Conservation (phyloP, 2,329 filamentous ascomycete species). For the Pleomassaria siparia region DNA sequence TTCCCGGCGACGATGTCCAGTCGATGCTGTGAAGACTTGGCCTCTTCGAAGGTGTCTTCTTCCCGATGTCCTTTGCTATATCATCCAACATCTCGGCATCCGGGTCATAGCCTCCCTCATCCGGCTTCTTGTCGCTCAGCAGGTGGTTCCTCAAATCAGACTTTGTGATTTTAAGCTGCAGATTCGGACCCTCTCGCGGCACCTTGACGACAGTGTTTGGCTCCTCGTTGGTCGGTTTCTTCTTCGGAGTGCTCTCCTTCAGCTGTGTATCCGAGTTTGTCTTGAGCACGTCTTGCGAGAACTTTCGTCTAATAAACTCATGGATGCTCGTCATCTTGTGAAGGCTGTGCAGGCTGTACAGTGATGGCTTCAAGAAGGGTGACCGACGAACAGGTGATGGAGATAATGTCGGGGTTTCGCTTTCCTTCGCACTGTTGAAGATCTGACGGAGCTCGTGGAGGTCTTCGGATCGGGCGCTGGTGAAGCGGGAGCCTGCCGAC, state of each 20-base stretch:
- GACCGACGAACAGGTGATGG: slow-evolving; percentile 17
- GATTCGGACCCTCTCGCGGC: slow-evolving; percentile 17
- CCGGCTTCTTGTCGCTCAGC: slow-evolving; percentile 32
- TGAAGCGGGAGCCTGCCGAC: slow-evolving; percentile 31
- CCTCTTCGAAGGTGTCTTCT: slow-evolving; percentile 32
- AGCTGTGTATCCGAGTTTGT: slow-evolving; percentile 10
- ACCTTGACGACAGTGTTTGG: slow-evolving; percentile 30
- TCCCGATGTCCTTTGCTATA: slow-evolving; percentile 32
- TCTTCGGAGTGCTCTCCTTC: slow-evolving; percentile 9
- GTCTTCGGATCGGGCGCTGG: slow-evolving; percentile 33
- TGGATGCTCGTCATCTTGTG: slow-evolving; percentile 40
- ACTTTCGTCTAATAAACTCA: slow-evolving; percentile 34
- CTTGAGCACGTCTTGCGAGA: slow-evolving; percentile 30
- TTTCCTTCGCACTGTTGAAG: slow-evolving; percentile 30
- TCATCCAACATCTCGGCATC: slow-evolving; percentile 41
- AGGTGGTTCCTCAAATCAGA: slow-evolving; percentile 34
- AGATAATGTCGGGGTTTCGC: slow-evolving; percentile 10
- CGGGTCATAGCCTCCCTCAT: slow-evolving; percentile 41
- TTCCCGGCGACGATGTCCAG: slow-evolving; percentile 32
- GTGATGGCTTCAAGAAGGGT: slow-evolving; percentile 28
- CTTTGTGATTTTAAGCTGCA: slow-evolving; percentile 35
- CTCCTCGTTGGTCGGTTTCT: slow-evolving; percentile 7
- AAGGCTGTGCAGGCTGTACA: slow-evolving; percentile 36
- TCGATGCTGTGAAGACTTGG: slow-evolving; percentile 39
- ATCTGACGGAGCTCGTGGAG: slow-evolving; percentile 37